Base-by-base conservation (phyloP, 805 yeast genomes). In the Monosporozyma servazzii region DNA sequence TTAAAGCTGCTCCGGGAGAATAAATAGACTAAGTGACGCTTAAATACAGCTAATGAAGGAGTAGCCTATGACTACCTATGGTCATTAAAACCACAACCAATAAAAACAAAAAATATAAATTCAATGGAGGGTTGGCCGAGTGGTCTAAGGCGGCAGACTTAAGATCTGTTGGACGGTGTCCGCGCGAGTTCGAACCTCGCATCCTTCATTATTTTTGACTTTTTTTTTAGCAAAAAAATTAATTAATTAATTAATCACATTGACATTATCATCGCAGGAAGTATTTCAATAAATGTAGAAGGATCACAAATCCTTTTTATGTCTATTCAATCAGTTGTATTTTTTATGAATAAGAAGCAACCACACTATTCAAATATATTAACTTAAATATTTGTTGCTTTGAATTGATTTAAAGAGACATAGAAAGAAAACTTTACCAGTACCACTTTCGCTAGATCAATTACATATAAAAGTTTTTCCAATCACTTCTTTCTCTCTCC, bases 181-280 rank as follows among this genome's bases (percentile, higher is more conserved):
- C 64, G 65, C 65, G 65, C 65, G 65, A 59, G 65, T 61, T 61
- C 65, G 65, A 61, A 61, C 59, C 65, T 59, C 56, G 56, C 56
- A 54, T 54, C 65, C 63, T 61, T 61, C 65, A 61, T 41, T 48
- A 48, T 51, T 56, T 56, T 56, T 58, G 54, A 44, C 23, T 41
- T 39, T 37, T 40, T 45, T 50, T 43, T 50, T 43, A 23, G 36
- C 29, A 21, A 21, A 39, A 25, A 33, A 33, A 5, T 13, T 13
- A 33, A 33, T 11, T 5, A 33, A 33, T 11, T 5, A 33, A 33
- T 33, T 33, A 33, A 33, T 15, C 17, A 33, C 4, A 13, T 33
- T 13, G 37, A 33, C 13, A 30, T 30, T 33, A 15, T 17, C 5
- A 3, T 30, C 33, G 3, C 33, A 30, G 13, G 5, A 30, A 30